phyloP scores from a whole-genome alignment of 805 yeast species.

The Yarrowia yakushimensis region DNA sequence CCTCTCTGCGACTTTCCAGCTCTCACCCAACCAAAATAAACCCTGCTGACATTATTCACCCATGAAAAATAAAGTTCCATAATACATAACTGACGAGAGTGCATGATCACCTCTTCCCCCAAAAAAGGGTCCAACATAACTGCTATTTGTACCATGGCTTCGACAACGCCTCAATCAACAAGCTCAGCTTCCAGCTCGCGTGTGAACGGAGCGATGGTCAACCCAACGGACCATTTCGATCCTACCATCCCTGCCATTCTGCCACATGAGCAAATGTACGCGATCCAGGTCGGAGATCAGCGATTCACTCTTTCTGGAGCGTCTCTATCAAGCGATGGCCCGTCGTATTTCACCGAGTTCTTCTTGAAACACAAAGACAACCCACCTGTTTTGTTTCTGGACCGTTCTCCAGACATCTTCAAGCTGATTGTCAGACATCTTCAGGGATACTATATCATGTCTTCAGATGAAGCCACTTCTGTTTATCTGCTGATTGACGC shows the following conservation, averaged over 20 bases:
- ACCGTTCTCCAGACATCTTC: conserved; percentile 69
- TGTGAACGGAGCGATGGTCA: conserved; percentile 6
- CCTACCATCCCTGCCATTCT: conserved; percentile 41
- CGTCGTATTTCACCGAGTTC: conserved; percentile 79
- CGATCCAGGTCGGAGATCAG: conserved; percentile 65
- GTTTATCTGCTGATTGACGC: conserved; percentile 67
- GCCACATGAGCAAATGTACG: conserved; percentile 67
- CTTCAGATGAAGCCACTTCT: conserved; percentile 53
- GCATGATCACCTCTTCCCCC: neutral
- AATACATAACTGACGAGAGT: neutral
- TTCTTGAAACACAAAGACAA: conserved; percentile 42
- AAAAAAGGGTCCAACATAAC: neutral
- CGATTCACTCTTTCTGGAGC: conserved; percentile 73
- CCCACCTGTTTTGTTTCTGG: conserved; percentile 53
- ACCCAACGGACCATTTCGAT: conserved; percentile 29
- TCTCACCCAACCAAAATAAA: too few species aligned
- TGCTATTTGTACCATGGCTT: too few species aligned
- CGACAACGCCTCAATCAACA: neutral
- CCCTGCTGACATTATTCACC: too few species aligned
- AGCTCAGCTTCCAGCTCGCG: conserved; percentile 3
- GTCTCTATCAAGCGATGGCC: conserved; percentile 79
- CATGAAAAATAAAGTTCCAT: neutral
- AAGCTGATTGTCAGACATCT: conserved; percentile 64
- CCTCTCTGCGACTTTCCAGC: too few species aligned
- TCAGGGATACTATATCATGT: conserved; percentile 61